Base-by-base conservation (phyloP, 225 moss, liverwort and hornwort genomes). In the Anthoceros angustus region DNA sequence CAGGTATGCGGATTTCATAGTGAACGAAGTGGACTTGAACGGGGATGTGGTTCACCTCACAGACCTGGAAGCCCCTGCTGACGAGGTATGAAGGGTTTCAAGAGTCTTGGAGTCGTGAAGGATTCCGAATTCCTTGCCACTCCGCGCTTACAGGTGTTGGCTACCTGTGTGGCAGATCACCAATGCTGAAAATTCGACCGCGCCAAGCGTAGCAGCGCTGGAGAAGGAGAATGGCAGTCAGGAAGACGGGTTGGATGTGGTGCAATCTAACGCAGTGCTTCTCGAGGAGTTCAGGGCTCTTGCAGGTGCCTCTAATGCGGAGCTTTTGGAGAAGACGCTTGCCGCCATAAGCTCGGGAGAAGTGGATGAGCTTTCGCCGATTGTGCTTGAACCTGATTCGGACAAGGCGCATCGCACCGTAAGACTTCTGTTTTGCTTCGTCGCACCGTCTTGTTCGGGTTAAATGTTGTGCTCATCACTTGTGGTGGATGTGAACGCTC, bases 1-100 rank as follows among this genome's bases (percentile, higher is more conserved):
- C 83, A 95, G 95, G 73, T 98, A 80, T 69, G 80, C 86, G 66
- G 92, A 98, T 80, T 98, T 98, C 66, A 82, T 98, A 60, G 98
- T 98, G 12, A 89, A 98, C 63, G 98, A 98, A 68, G 81, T 98
- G 66, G 87, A 87, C 66, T 75, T 73, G n/a, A 70, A 62, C 48
- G 78, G 87, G 43, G 74, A 70, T 63, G 81, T 98, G 10, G 77
- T 72, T 76, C 89, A 70, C 68, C 80, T 98, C 66, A 83, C 85
- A 60, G 73, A 72, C 76, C 72, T 89, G 72, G 83, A 87, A 64
- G 72, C 85, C 70, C 78, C 84, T 42, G 67, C 69, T 25, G 77
- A 84, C 71, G 83, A n/a, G n/a, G n/a, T n/a, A n/a, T n/a, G n/a
- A n/a, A n/a, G n/a, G n/a, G n/a, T n/a, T n/a, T n/a, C n/a, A n/a